Base-by-base conservation (phyloP, 768 basidiomycete genomes). In the Lenzites betulinus region DNA sequence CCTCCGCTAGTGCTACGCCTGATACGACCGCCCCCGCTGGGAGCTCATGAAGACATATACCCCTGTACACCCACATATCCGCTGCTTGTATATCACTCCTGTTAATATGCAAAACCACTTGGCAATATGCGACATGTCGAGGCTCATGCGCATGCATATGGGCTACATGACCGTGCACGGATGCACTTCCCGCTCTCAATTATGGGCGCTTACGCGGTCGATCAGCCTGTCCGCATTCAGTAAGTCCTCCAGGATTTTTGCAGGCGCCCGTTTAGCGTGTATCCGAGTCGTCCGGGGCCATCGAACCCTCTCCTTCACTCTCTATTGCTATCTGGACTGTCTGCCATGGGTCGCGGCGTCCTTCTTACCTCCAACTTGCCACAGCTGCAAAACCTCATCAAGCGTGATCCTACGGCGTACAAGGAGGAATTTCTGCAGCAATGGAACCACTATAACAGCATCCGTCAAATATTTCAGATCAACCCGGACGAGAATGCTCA, bases 361-460 rank as follows among this genome's bases (percentile, higher is more conserved):
- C 81, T 94, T 56, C 83, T 96, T 65, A 89, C 92, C 33, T 84
- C 91, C 16, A 96, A 96, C 70, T 84, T 98, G 9, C 95, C 97
- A 0, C 93, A 97, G 70, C 82, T 99, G 8, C 96, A 98, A 73
- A 98, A 98, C 72, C 81, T 98, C 54, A 95, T 99, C 73, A 99
- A 99, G 72, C 84, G 97, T 44, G 93, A 97, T 72, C 92, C 96
- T 3, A 74, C 77, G 9, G 88, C 85, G 0, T 98, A 99, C 79
- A 90, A 85, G 71, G 96, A 98, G 62, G 97, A 99, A 67, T 99
- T 98, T 67, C 71, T 95, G 16, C 93, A 93, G 64, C 96, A 99
- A 80, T 97, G 94, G 89, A 92, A 92, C 61, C 93, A 96, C 73
- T 98, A 95, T 76, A 85, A 90, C 66, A 90, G 87, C 64, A 87